Conservation (phyloP, 2,329 filamentous ascomycete genomes). For the Penicillium vulpinum region DNA sequence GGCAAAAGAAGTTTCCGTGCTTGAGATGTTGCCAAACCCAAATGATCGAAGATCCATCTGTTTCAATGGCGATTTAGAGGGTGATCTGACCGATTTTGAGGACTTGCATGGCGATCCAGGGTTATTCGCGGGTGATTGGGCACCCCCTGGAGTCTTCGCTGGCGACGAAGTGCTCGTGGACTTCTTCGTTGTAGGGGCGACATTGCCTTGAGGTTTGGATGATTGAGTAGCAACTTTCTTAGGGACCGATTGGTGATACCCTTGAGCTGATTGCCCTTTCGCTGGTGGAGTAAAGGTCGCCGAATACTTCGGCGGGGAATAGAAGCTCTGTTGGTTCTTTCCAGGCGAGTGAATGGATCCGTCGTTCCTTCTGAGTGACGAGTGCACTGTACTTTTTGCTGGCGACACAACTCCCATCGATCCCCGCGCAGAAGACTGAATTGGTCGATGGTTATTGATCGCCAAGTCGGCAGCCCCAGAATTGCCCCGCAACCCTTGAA, state of each 20-base stretch:
- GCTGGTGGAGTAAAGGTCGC: neutral
- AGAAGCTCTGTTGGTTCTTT: neutral
- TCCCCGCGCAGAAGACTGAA: neutral
- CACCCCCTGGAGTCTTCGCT: neutral
- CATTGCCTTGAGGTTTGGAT: neutral
- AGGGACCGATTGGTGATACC: neutral
- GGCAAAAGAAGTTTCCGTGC: neutral
- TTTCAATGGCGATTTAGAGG: neutral
- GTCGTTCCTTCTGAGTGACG: neutral
- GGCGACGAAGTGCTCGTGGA: neutral
- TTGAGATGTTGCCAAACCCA: neutral
- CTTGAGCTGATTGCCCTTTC: neutral
- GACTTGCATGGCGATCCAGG: neutral
- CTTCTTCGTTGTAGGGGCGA: neutral
- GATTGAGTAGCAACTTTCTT: neutral
- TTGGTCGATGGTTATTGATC: neutral
- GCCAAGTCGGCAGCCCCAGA: neutral
- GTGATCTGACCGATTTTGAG: neutral
- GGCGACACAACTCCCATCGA: neutral
- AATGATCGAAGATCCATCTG: conserved; percentile 4
- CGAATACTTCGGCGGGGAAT: neutral
- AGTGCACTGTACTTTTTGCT: neutral
- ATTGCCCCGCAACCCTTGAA: neutral
- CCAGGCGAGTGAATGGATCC: neutral
- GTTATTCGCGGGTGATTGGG: neutral